phyloP scores from a whole-genome alignment of 441 rosid genomes.

The Jatropha podagrica region DNA sequence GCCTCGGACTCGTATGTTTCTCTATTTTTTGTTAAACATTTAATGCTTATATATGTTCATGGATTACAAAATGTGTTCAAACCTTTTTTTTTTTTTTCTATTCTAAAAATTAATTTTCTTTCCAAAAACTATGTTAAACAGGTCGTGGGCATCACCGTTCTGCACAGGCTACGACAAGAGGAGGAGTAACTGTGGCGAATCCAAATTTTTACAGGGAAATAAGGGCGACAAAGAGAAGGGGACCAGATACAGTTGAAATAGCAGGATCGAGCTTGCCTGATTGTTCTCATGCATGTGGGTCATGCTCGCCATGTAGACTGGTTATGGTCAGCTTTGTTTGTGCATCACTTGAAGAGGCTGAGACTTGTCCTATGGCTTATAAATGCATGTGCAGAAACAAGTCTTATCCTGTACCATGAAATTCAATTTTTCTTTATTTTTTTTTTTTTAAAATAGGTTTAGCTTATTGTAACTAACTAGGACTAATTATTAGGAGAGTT shows the following conservation, averaged over 20 bases:
- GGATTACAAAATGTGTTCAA: no score
- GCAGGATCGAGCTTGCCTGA: conserved; percentile 91
- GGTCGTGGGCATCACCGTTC: conserved; percentile 36
- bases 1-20: conserved; percentile 34
- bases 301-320: conserved; percentile 80
- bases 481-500: not conserved
- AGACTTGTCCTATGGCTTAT: conserved; percentile 91
- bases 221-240: conserved; percentile 26
- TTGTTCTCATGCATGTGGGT: conserved; percentile 91
- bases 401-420: conserved; percentile 78
- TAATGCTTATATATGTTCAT: no score
- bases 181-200: not conserved
- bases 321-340: conserved; percentile 93
- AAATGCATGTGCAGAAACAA: conserved; percentile 84
- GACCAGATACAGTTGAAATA: conserved; percentile 55
- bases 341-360: conserved; percentile 69
- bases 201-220: conserved; percentile 34
- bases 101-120: no score
- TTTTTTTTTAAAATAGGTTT: not conserved
- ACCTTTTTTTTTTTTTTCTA: not conserved
- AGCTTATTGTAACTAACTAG: not conserved
- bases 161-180: conserved; percentile 12
- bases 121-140: conserved; percentile 2
- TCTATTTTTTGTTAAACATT: not conserved
- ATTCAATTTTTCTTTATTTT: not conserved